A percentile compares a stretch with the other conserved stretches of the same genome.
phyloP scores from a whole-genome alignment of 1,139 yeast genomes.

The Candida sanyaensis region DNA sequence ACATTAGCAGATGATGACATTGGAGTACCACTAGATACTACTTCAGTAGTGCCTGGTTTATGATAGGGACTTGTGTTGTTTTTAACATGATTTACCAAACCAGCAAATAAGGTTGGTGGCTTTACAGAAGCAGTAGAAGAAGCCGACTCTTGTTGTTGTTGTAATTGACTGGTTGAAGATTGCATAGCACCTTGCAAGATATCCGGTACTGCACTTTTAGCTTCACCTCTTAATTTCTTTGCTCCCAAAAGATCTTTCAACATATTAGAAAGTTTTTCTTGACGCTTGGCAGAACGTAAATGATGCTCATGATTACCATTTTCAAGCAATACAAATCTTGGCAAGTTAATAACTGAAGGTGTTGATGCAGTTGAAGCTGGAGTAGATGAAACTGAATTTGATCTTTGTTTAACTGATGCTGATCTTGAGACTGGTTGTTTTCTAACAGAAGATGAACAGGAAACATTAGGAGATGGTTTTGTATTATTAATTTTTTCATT shows the following conservation, averaged over 20 bases:
- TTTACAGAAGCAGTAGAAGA: constrained; percentile 12
- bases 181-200: constrained; percentile 23
- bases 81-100: constrained; percentile 71
- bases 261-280: constrained; percentile 86
- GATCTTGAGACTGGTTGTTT: constrained; percentile 11
- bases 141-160: constrained; percentile 11
- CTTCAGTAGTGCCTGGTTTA: constrained; percentile 15
- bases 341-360: constrained; percentile 17
- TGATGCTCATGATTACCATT: constrained; percentile 81
- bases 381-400: constrained; percentile 6
- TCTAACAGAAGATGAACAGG: constrained; percentile 12
- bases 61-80: constrained; percentile 27
- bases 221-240: constrained; percentile 76
- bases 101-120: constrained; percentile 83
- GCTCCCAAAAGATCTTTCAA: constrained; percentile 83
- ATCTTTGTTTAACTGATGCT: constrained; percentile 5
- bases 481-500: constrained; percentile 4
- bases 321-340: constrained; percentile 56
- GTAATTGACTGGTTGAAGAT: constrained; percentile 14
- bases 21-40: neutral
- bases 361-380: constrained; percentile 6
- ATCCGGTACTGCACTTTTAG: constrained; percentile 83
- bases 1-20: neutral
- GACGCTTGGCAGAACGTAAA: constrained; percentile 75
- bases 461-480: constrained; percentile 12